Percentiles rank a stretch among this genome's conserved stretches.
phyloP scores from a whole-genome alignment of 2,329 filamentous ascomycete genomes.

The Aureobasidium melanogenum region DNA sequence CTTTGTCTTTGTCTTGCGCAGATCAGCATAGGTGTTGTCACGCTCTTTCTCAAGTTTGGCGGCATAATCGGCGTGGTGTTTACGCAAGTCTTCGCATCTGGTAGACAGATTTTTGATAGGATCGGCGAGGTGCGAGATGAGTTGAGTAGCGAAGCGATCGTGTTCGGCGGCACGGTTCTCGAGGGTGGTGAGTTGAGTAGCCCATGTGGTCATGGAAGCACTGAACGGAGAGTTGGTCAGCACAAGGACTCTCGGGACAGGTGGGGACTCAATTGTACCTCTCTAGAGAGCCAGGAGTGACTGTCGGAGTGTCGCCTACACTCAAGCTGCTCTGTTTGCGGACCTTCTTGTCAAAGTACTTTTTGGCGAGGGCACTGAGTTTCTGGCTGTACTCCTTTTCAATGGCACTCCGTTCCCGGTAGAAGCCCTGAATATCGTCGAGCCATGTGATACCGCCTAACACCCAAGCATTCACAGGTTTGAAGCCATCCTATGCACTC shows the following conservation, averaged over 20 bases:
- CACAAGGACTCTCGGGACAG: not conserved
- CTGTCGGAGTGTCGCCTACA: constrained; percentile 83
- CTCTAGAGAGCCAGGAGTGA: constrained; percentile 93
- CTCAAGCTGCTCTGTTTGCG: constrained; percentile 80
- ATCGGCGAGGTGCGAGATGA: constrained; percentile 74
- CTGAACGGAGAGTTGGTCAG: constrained; percentile 34
- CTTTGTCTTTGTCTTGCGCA: constrained; percentile 85
- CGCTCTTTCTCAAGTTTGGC: constrained; percentile 82
- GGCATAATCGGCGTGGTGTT: constrained; percentile 82
- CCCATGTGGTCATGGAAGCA: constrained; percentile 94
- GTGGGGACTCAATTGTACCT: constrained; percentile 42
- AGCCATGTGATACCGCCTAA: constrained; percentile 82
- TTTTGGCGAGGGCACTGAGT: constrained; percentile 79
- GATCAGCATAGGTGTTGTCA: constrained; percentile 70
- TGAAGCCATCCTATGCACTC: constrained; percentile 75
- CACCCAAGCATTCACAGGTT: constrained; percentile 85
- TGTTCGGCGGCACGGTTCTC: constrained; percentile 84
- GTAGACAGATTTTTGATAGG: constrained; percentile 66
- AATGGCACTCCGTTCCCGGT: constrained; percentile 85
- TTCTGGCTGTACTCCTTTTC: constrained; percentile 96
- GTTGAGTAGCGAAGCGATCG: constrained; percentile 70
- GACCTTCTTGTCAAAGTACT: constrained; percentile 95
- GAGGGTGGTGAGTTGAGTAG: constrained; percentile 81
- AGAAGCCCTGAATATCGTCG: constrained; percentile 94
- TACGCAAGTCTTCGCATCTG: constrained; percentile 85